Base-by-base conservation (phyloP, 2,329 filamentous ascomycete genomes). In the Trichoderma hamatum region DNA sequence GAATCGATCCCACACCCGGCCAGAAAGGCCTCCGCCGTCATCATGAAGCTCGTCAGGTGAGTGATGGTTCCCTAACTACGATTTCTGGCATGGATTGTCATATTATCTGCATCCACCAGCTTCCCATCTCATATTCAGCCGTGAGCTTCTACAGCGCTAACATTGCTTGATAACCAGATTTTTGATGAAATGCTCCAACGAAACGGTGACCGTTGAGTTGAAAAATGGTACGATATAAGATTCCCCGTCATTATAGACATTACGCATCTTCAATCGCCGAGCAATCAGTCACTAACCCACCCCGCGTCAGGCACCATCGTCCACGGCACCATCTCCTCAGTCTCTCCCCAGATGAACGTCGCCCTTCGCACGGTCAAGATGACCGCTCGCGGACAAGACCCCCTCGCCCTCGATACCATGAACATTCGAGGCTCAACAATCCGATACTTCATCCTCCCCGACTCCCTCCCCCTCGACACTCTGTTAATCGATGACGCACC, bases 271-370 rank as follows among this genome's bases (percentile, higher is more conserved):
- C 52, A 6, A 21, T n/a, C 52, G 46, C 13, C n/a, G 36, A 66
- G 34, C 54, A 68, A 26, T 21, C 51, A 14, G 14, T n/a, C 49
- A n/a, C 66, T 60, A 67, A 67, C 51, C 46, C 46, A n/a, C 46
- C 58, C 43, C 39, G 16, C 34, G 62, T 69, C 76, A 96, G 94
- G 95, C 82, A 97, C 96, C 75, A 96, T 98, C 77, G 88, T 98
- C 75, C 92, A 97, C 81, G 96, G 96, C 83, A 98, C 96, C 74
- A 97, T 99, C 80, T 94, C 94, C 70, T 96, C 94, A 46, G 94
- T 99, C 76, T 96, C 94, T 7, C 96, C 96, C 13, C 93, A 97
- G 82, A 99, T 99, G 96, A 99, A 99, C 86, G 97, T 94, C 69
- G 91, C 94, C 61, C 89, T 99, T 70, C 93, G 94, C 78, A 94